Evolutionary conservation across 176 grass and related monocot genomes (phyloP).

Genomic region (Carex kokanica): DNA sequence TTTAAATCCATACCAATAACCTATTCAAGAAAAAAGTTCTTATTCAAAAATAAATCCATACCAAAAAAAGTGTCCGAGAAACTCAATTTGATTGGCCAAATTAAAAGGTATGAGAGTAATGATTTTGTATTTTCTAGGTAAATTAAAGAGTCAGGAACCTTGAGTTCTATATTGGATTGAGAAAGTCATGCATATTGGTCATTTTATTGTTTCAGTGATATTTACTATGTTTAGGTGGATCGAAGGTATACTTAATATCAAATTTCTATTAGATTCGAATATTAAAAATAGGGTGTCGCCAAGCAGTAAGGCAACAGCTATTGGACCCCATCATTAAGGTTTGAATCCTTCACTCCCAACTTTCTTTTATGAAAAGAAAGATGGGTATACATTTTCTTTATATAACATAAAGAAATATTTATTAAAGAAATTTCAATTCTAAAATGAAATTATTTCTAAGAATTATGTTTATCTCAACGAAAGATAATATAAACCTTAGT

Average conservation of each 20-base stretch:
- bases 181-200: neutral
- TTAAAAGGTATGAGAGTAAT: neutral
- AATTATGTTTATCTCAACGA: neutral
- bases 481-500: neutral
- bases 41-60: too few relatives aligned
- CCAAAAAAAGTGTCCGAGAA: neutral
- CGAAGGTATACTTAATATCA: too few relatives aligned
- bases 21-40: too few relatives aligned
- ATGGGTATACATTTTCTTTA: neutral
- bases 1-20: neutral
- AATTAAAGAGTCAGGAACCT: neutral
- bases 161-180: neutral
- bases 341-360: neutral
- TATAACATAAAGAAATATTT: neutral
- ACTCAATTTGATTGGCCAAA: neutral
- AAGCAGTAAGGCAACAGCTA: neutral
- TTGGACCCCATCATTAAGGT: neutral
- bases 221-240: neutral
- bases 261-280: too few relatives aligned
- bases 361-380: neutral
- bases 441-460: neutral
- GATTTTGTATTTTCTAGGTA: neutral
- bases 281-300: neutral
- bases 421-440: neutral
- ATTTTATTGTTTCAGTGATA: neutral